Conservation (phyloP, 2,329 filamentous ascomycete genomes). For the Trichoderma afroharzianum region DNA sequence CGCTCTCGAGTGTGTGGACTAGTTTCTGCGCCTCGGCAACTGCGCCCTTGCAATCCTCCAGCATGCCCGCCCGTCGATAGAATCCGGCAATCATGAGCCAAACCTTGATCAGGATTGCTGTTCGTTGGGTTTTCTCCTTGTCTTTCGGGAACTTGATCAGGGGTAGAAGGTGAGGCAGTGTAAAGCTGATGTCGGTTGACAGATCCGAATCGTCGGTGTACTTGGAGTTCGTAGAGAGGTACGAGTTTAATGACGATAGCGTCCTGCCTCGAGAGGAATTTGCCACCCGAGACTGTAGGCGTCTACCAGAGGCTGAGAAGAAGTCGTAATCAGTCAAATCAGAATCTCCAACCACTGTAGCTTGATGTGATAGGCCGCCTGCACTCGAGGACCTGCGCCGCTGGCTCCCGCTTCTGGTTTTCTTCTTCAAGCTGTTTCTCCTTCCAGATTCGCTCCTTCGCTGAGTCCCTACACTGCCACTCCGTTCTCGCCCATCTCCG, state of each 20-base stretch:
- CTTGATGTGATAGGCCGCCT: slow-evolving; percentile 35
- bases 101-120: slow-evolving; percentile 64
- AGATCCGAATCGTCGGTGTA: slow-evolving; percentile 40
- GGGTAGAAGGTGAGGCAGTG: slow-evolving; percentile 47
- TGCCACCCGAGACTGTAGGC: slow-evolving; percentile 36
- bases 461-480: slow-evolving; percentile 32
- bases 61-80: slow-evolving; percentile 77
- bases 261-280: slow-evolving; percentile 43
- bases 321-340: slow-evolving; percentile 43
- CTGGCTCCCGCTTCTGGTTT: slow-evolving; percentile 48
- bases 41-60: slow-evolving; percentile 75
- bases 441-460: slow-evolving; percentile 46
- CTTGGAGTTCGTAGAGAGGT: slow-evolving; percentile 40
- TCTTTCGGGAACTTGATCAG: slow-evolving; percentile 53
- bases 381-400: slow-evolving; percentile 44
- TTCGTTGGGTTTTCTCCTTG: slow-evolving; percentile 48
- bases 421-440: slow-evolving; percentile 52
- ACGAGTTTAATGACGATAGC: slow-evolving; percentile 44
- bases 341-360: slow-evolving; percentile 50
- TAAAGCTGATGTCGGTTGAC: slow-evolving; percentile 39
- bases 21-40: slow-evolving; percentile 78
- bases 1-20: slow-evolving; percentile 65
- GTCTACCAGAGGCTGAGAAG: slow-evolving; percentile 41
- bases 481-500: slow-evolving; percentile 37
- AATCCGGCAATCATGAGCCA: slow-evolving; percentile 90